Percentiles rank a stretch among this genome's conserved stretches.
Conservation (phyloP, 805 yeast species). For the Suhomyces vadensis region DNA sequence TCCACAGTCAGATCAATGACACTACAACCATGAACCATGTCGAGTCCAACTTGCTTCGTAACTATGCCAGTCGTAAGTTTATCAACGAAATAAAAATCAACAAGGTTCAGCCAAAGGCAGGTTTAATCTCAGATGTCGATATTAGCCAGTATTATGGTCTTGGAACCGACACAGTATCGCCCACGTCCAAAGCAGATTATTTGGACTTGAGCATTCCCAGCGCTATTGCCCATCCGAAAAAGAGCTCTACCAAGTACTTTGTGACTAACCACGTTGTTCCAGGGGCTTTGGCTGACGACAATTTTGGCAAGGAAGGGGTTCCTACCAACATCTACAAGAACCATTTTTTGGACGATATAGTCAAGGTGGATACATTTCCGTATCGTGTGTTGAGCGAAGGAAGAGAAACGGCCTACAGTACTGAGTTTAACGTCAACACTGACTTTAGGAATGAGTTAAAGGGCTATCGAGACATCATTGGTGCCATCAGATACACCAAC, state of each 20-base stretch:
- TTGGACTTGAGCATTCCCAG: constrained; percentile 6
- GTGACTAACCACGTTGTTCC: constrained; percentile 8
- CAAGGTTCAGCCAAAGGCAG: constrained; percentile 5
- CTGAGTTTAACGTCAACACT: constrained; percentile 28
- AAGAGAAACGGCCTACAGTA: constrained; percentile 4
- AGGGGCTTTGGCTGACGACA: not conserved
- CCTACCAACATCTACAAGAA: constrained; percentile 8
- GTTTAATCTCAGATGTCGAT: constrained; percentile 16
- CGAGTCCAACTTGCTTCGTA: constrained; percentile 42
- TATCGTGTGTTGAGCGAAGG: constrained; percentile 7
- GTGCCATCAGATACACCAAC: constrained; percentile 18
- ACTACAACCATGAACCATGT: constrained; percentile 45
- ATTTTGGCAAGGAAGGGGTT: not conserved
- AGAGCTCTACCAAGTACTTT: constrained; percentile 9
- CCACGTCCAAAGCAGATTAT: not conserved
- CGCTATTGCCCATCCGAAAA: not conserved
- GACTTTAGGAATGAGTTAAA: constrained; percentile 29
- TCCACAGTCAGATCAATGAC: constrained; percentile 33
- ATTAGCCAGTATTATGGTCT: constrained; percentile 13
- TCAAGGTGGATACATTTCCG: constrained; percentile 19
- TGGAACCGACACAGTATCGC: constrained; percentile 1
- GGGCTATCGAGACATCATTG: constrained; percentile 23
- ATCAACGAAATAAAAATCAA: constrained; percentile 38
- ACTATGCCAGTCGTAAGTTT: constrained; percentile 48
- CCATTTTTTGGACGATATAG: constrained; percentile 14